These are phyloP conservation scores for Babesia gibsoni DNA, from an alignment of 169 alveolate genomes.

Conservation along the genomic window DNA sequence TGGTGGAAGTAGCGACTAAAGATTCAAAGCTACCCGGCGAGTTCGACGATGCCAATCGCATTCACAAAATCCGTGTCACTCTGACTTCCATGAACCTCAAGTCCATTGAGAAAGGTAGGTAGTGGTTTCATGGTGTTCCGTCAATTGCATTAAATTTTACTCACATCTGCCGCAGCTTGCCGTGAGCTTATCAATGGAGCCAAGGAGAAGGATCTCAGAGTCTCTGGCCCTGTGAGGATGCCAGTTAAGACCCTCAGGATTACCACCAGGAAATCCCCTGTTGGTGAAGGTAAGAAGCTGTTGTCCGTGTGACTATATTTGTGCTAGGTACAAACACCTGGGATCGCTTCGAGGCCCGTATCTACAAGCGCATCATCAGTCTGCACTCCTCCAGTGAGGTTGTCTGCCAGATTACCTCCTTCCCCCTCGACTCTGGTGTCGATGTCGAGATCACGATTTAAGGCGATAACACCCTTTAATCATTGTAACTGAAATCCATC, in stretches of 20 bases:
- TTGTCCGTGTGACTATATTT: background rate
- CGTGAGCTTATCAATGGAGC: constrained; percentile 90
- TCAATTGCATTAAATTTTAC: background rate
- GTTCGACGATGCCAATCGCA: constrained; percentile 83
- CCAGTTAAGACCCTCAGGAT: constrained; percentile 94
- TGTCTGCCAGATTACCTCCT: constrained; percentile 94
- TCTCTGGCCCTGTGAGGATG: constrained; percentile 95
- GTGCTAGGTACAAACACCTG: constrained; percentile 92
- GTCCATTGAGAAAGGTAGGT: constrained; percentile 85
- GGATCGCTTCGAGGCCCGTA: constrained; percentile 96
- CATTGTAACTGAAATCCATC: background rate
- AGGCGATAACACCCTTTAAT: background rate
- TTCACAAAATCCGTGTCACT: constrained; percentile 90
- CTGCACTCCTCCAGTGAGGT: constrained; percentile 94
- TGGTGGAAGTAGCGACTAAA: constrained; percentile 70
- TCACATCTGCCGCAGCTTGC: constrained; percentile 76
- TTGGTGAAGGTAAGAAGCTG: constrained; percentile 90
- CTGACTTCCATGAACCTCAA: constrained; percentile 87
- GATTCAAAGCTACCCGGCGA: constrained; percentile 74
- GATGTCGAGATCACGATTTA: constrained; percentile 94
- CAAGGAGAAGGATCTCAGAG: constrained; percentile 88
- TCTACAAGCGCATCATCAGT: constrained; percentile 96
- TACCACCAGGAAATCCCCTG: constrained; percentile 95
- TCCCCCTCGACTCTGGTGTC: constrained; percentile 95
- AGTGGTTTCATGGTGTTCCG: background rate